Evolutionary conservation across 768 basidiomycete species (phyloP).

Genomic region (Termitomyces heimii): DNA sequence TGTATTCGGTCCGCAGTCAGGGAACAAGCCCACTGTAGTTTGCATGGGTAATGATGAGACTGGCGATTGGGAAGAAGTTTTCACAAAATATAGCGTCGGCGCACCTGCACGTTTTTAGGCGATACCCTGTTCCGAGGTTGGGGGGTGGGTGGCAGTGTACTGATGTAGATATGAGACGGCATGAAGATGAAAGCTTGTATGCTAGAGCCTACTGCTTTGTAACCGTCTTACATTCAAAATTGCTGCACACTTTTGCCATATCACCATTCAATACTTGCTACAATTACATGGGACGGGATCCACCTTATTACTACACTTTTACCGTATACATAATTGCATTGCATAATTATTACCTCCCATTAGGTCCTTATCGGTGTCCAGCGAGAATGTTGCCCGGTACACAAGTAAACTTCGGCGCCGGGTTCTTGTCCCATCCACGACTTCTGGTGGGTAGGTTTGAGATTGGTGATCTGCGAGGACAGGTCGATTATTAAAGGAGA

Average conservation of each 20-base stretch:
- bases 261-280: neutral
- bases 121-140: neutral
- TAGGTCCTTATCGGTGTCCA: slow-evolving; percentile 40
- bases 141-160: neutral
- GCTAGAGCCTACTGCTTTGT: neutral
- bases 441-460: slow-evolving; percentile 58
- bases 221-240: neutral
- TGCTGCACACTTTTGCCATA: neutral
- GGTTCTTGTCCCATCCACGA: slow-evolving; percentile 66
- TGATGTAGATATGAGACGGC: neutral
- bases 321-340: slow-evolving; percentile 2
- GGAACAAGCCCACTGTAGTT: slow-evolving; percentile 71
- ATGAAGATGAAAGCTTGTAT: neutral
- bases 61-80: slow-evolving; percentile 55
- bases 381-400: slow-evolving; percentile 57
- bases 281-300: neutral
- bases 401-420: slow-evolving; percentile 65
- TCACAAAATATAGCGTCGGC: slow-evolving; percentile 66
- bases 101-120: neutral
- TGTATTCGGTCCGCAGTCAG: slow-evolving; percentile 61
- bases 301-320: slow-evolving; percentile 3
- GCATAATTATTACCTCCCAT: neutral
- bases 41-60: slow-evolving; percentile 80
- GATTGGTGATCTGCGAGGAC: slow-evolving; percentile 49
- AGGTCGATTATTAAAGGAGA: neutral